Conservation (phyloP, 1,284 basidiomycete species). For the Exobasidium rhododendri region DNA sequence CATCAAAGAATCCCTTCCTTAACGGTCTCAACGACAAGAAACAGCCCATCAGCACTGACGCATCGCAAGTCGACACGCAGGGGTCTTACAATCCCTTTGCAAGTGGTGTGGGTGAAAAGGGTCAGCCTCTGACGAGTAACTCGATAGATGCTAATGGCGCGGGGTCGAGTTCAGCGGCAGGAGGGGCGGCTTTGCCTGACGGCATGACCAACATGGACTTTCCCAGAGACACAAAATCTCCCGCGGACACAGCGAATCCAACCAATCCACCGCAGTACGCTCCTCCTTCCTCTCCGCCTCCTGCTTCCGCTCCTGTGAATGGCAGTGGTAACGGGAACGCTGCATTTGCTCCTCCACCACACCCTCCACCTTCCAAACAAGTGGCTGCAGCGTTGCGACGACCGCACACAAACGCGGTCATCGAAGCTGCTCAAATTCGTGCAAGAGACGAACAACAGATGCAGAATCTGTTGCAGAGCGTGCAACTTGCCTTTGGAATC, state of each 20-base stretch:
- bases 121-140: not conserved
- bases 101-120: no score
- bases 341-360: not conserved
- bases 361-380: not conserved
- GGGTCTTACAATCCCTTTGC: no score
- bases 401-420: not conserved
- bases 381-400: not conserved
- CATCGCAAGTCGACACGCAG: no score
- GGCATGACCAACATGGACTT: not conserved
- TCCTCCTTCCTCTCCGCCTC: not conserved
- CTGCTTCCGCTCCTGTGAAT: no score
- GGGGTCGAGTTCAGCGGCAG: no score
- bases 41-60: not conserved
- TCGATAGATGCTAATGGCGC: not conserved
- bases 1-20: not conserved
- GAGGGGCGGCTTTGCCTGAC: not conserved
- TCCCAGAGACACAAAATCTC: not conserved
- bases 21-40: not conserved
- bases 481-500: not conserved
- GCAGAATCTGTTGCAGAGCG: not conserved
- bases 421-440: not conserved
- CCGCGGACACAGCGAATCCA: not conserved
- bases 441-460: not conserved
- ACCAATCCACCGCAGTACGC: not conserved
- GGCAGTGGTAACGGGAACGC: not conserved